Percentiles rank a stretch among this genome's conserved stretches.
Conservation (phyloP, 495 filamentous ascomycete species). For the Xylaria castorea region DNA sequence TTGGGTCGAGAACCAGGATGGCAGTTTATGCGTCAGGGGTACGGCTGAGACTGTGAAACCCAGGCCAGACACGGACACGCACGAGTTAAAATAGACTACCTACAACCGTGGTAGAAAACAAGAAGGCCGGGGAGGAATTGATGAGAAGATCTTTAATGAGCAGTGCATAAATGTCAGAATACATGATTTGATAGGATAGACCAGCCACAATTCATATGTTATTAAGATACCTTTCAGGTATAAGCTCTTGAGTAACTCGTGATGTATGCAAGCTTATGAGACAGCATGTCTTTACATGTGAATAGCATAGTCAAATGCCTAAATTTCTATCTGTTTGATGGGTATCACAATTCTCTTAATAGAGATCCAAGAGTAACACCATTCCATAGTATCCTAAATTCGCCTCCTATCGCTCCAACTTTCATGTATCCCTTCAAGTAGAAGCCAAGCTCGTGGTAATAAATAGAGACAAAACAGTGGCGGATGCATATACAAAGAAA, state of each 20-base stretch:
- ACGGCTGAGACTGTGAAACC: conserved; percentile 35
- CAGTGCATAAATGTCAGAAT: neutral
- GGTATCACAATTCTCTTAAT: conserved; percentile 13
- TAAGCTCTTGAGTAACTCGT: neutral
- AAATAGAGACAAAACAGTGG: neutral
- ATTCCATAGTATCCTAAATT: neutral
- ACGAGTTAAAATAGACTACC: no score
- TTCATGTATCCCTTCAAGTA: neutral
- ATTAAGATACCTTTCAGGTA: neutral
- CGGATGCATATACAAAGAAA: conserved; percentile 16
- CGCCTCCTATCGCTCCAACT: neutral
- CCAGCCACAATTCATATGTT: neutral
- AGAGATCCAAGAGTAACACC: conserved; percentile 1
- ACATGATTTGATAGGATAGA: neutral
- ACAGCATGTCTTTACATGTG: neutral
- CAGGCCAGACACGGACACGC: no score
- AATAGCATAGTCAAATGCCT: neutral
- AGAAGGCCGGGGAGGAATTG: neutral
- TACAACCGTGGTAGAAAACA: neutral
- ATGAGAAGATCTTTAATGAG: neutral
- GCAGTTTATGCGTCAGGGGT: conserved; percentile 66
- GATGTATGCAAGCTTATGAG: neutral
- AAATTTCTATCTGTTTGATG: neutral
- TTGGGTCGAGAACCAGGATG: conserved; percentile 68
- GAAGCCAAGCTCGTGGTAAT: neutral